Base-by-base conservation (phyloP, 176 grass and related monocot genomes). In the Tuctoria greenei region DNA sequence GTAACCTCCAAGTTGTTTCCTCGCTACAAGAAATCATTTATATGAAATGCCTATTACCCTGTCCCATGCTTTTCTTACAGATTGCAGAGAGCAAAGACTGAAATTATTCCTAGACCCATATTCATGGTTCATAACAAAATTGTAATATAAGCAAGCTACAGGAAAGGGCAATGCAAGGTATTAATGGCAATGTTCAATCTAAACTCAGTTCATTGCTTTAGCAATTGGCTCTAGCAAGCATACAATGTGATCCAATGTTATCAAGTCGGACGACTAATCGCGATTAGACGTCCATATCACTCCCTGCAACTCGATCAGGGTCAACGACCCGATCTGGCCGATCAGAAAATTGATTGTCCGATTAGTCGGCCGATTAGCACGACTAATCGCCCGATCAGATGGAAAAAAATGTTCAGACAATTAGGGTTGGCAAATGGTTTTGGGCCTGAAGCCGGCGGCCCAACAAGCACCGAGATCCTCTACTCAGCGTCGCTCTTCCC, bases 1-100 rank as follows among this genome's bases (percentile, higher is more conserved):
- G 40, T 55, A 59, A 74, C 39, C 26, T 75, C 61, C 61, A 51
- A 50, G 61, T 9, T 17, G 27, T 45, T 61, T 60, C 43, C 39
- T 11, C 15, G 15, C 27, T 64, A 46, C 20, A 76, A 46, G 57
- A 37, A 76, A 14, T 66, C n/a, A 55, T 40, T 8, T 4, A 12
- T 40, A 23, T 31, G 18, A 73, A 40, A n/a, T 8, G 28, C 16
- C 8, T 5, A 72, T 15, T 39, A 20, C 13, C 18, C 28, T 55
- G 31, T 14, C 7, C 17, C 18, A 64, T n/a, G 55, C 55, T 58
- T 58, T 7, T 63, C 12, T 41, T 20, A 12, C 37, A 21, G 18
- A 66, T 63, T 67, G 40, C 20, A 67, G 9, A 8, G 1, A 67
- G 20, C 12, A 45, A 74, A 59, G 35, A 66, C 20, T 26, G 12